Conservation (phyloP, 225 moss, liverwort and hornwort species). For the Anthoceros angustus region DNA sequence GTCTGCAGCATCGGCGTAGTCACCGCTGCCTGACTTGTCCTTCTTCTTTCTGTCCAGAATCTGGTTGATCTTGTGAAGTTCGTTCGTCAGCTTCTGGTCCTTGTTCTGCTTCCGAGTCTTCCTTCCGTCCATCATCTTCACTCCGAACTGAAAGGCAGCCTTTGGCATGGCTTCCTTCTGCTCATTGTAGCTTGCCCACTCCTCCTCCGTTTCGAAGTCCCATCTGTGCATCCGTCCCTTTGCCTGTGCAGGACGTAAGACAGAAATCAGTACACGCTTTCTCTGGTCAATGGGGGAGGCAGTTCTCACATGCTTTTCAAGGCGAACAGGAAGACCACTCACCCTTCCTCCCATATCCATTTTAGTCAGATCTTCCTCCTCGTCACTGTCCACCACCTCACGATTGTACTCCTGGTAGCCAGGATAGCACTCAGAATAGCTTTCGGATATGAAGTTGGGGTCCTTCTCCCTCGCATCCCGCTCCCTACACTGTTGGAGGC, state of each 20-base stretch:
- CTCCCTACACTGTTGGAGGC: conserved; percentile 80
- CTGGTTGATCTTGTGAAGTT: conserved; percentile 95
- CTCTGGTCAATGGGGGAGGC: not conserved
- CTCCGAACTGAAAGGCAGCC: conserved; percentile 94
- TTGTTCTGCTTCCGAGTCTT: conserved; percentile 99
- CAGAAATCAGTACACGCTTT: not conserved
- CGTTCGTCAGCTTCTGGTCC: conserved; percentile 95
- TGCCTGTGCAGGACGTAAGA: conserved; percentile 35
- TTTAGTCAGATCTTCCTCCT: conserved; percentile 96
- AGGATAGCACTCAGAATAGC: conserved; percentile 98
- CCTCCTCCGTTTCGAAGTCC: conserved; percentile 98
- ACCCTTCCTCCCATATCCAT: conserved; percentile 99
- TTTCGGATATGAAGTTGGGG: conserved; percentile 97
- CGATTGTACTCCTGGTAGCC: conserved; percentile 99
- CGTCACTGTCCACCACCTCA: conserved; percentile 97
- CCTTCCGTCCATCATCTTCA: conserved; percentile 98
- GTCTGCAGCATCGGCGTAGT: conserved; percentile 55
- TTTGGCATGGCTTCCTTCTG: conserved; percentile 99
- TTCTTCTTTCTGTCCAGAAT: conserved; percentile 93
- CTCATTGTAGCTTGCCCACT: conserved; percentile 98
- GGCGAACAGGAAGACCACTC: no score
- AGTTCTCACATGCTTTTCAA: no score
- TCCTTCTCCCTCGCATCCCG: conserved; percentile 96
- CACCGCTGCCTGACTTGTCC: conserved; percentile 49
- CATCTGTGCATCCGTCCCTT: conserved; percentile 93